Evolutionary conservation across 768 basidiomycete genomes (phyloP).

Genomic region (Auricularia heimuer): DNA sequence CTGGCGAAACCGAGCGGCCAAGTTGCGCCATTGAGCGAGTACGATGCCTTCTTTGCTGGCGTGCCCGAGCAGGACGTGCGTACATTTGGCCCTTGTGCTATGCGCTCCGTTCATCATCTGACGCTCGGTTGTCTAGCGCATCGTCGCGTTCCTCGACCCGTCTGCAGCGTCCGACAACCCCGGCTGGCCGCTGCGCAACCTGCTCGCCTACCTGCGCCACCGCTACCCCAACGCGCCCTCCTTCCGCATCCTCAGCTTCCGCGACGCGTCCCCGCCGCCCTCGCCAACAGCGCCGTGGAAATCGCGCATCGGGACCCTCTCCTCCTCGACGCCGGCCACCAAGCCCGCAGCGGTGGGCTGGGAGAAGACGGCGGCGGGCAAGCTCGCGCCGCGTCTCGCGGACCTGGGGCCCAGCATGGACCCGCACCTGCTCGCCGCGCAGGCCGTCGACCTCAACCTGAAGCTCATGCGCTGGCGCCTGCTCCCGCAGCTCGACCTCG

Average conservation of each 20-base stretch:
- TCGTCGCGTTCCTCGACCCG: constrained; percentile 72
- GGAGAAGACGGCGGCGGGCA: constrained; percentile 88
- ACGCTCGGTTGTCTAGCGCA: constrained; percentile 22
- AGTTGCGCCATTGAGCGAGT: constrained; percentile 44
- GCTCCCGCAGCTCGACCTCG: constrained; percentile 78
- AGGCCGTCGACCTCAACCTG: constrained; percentile 95
- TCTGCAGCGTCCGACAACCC: constrained; percentile 66
- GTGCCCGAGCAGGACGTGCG: constrained; percentile 34
- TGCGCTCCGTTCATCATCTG: neutral
- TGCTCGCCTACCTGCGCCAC: constrained; percentile 69
- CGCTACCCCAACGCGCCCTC: constrained; percentile 36
- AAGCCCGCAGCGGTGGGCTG: constrained; percentile 75
- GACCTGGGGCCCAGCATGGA: constrained; percentile 97
- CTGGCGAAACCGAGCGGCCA: constrained; percentile 30
- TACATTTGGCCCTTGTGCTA: constrained; percentile 9
- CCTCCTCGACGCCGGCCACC: constrained; percentile 8
- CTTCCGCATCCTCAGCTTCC: constrained; percentile 67
- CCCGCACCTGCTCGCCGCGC: constrained; percentile 79
- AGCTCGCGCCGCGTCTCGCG: constrained; percentile 76
- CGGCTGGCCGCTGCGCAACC: constrained; percentile 91
- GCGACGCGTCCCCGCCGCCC: constrained; percentile 45
- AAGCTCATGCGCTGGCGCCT: constrained; percentile 99
- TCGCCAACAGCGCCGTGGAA: constrained; percentile 36
- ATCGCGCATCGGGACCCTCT: constrained; percentile 51
- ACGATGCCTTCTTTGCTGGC: constrained; percentile 45